Conservation (phyloP, 805 yeast genomes). For the Nakazawaea pomicola region DNA sequence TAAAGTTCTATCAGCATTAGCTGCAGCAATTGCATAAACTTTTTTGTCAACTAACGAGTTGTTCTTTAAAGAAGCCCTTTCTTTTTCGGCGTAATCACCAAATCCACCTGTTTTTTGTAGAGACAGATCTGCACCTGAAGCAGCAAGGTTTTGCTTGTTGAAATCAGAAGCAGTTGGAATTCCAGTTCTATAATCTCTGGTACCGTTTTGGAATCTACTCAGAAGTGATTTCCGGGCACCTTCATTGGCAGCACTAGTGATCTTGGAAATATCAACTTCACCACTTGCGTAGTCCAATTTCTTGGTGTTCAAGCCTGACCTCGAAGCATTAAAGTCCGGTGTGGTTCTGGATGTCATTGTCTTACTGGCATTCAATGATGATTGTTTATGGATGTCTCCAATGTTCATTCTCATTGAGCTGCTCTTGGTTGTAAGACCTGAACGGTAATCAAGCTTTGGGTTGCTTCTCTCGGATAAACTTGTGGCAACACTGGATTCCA, state of each 20-base stretch:
- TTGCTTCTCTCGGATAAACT: slow-evolving; percentile 7
- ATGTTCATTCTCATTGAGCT: slow-evolving; percentile 26
- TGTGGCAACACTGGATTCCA: slow-evolving; percentile 13
- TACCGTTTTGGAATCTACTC: slow-evolving; percentile 24
- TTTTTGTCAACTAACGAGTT: slow-evolving; percentile 35
- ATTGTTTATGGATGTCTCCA: slow-evolving; percentile 22
- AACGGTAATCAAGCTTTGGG: slow-evolving; percentile 17
- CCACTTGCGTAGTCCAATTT: slow-evolving; percentile 34
- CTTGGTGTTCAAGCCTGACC: slow-evolving; percentile 27
- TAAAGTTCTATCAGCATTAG: slow-evolving; percentile 37
- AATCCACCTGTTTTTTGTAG: slow-evolving; percentile 43
- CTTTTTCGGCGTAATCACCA: slow-evolving; percentile 36
- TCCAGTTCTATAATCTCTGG: slow-evolving; percentile 25
- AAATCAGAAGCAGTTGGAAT: slow-evolving; percentile 39
- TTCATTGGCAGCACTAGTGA: slow-evolving; percentile 41
- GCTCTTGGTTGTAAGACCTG: slow-evolving; percentile 24
- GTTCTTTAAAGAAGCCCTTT: slow-evolving; percentile 32
- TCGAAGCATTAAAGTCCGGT: slow-evolving; percentile 29
- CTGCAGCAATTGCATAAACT: slow-evolving; percentile 47
- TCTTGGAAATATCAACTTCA: slow-evolving; percentile 46
- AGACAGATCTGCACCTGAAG: slow-evolving; percentile 50
- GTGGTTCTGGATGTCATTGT: slow-evolving; percentile 40
- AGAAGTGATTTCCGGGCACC: slow-evolving; percentile 27
- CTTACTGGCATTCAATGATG: slow-evolving; percentile 35
- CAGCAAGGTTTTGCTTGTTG: slow-evolving; percentile 43